Evolutionary conservation across 768 basidiomycete genomes (phyloP), one percentile per base, ranked within the genome.

Genomic region (Tulasnella sp.): DNA sequence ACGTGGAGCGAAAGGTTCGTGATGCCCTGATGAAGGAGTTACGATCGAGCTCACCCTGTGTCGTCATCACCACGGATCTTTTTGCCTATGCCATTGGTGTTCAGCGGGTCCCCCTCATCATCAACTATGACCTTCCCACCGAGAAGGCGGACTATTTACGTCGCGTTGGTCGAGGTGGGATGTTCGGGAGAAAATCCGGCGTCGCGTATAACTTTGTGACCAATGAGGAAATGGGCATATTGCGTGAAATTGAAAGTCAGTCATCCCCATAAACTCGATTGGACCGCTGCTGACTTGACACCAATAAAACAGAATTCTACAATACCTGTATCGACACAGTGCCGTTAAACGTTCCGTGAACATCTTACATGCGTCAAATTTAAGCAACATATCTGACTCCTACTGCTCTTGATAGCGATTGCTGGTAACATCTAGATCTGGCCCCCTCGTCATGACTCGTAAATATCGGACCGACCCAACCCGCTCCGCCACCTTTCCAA

Each of bases 21-120:
- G 94, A 96, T 72, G 80, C 93, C 67, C 80, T 98, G 76, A 98
- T 99, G 94, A 94, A 93, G 72, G 94, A 97, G 77, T 98, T 98
- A 87, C 88, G 95, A 65, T 94, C 92, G 63, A 95, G 95, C 51
- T 92, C 93, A 45, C 95, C 93, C 66, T 92, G 95, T 73, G 94
- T 99, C 62, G 78, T 99, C 69, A 97, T 99, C 78, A 96, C 95
- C 65, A 99, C 95, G 67, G 95, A 98, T 76, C 80, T 98, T 63
- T 81, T 97, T 68, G 95, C 96, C 61, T 91, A 96, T 68, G 96
- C 95, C 64, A 93, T 99, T 72, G 96, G 98, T 68, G 96, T 99
- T 51, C 96, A 95, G 73, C 92, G 95, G 69, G 92, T 96, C 47
- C 93, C 91, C 44, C 80, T 95, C 47, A 90, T 94, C 69, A 92